Evolutionary conservation across 768 basidiomycete genomes (phyloP).

Genomic region (Pisolithus albus): DNA sequence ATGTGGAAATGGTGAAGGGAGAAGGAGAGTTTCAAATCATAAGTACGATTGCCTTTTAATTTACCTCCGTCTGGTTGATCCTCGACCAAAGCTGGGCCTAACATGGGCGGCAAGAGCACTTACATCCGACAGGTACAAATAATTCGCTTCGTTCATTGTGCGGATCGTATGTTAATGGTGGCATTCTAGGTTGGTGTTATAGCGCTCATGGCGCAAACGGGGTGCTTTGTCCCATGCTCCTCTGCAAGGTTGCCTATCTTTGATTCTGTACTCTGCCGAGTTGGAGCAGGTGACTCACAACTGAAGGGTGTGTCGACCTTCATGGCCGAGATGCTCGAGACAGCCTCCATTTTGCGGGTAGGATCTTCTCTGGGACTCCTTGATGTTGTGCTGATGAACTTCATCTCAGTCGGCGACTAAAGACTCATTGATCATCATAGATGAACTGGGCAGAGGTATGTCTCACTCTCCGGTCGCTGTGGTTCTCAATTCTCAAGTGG

Average conservation of each 20-base stretch:
- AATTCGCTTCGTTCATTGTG: neutral
- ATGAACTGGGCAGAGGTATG: slow-evolving; percentile 86
- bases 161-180: neutral
- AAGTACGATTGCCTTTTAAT: slow-evolving; percentile 41
- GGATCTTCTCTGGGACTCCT: slow-evolving; percentile 14
- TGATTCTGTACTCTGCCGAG: slow-evolving; percentile 91
- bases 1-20: slow-evolving; percentile 92
- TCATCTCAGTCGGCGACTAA: slow-evolving; percentile 71
- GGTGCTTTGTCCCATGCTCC: slow-evolving; percentile 91
- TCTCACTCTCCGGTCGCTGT: neutral
- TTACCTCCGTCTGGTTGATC: neutral
- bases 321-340: slow-evolving; percentile 99
- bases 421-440: slow-evolving; percentile 93
- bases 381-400: neutral
- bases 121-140: slow-evolving; percentile 80
- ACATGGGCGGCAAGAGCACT: slow-evolving; percentile 98
- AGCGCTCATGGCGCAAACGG: slow-evolving; percentile 91
- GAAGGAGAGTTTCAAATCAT: slow-evolving; percentile 94
- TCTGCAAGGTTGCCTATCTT: slow-evolving; percentile 86
- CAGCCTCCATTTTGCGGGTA: slow-evolving; percentile 87
- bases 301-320: slow-evolving; percentile 97
- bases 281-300: slow-evolving; percentile 97
- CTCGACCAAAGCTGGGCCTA: slow-evolving; percentile 69
- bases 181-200: slow-evolving; percentile 80
- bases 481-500: slow-evolving; percentile 2